These are phyloP conservation scores for Hypoxylon sp. DNA, from an alignment of 2,329 filamentous ascomycete genomes.

Conservation along the genomic window DNA sequence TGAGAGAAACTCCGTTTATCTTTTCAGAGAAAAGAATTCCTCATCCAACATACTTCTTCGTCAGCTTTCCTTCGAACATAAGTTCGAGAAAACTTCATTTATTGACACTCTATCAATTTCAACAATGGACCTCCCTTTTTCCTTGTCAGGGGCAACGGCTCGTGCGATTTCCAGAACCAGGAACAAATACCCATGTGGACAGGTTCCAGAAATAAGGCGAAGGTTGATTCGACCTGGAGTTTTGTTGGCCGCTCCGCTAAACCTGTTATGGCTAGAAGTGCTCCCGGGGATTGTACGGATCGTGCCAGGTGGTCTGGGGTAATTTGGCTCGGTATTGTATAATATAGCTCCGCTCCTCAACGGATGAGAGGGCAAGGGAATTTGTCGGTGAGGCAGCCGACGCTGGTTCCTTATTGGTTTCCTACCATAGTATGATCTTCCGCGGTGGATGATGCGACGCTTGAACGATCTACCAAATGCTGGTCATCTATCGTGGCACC, in stretches of 20 bases:
- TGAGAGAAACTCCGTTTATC: constrained; percentile 27
- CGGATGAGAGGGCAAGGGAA: constrained; percentile 36
- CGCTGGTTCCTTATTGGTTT: constrained; percentile 33
- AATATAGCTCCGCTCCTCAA: constrained; percentile 36
- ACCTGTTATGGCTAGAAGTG: constrained; percentile 23
- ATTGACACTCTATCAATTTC: neutral
- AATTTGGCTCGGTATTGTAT: constrained; percentile 24
- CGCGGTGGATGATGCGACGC: constrained; percentile 16
- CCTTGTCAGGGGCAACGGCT: constrained; percentile 13
- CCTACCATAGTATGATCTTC: constrained; percentile 6
- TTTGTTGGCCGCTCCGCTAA: constrained; percentile 38
- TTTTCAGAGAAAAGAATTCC: neutral
- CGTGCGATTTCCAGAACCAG: constrained; percentile 23
- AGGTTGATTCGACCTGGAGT: constrained; percentile 34
- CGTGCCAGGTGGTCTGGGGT: constrained; percentile 38
- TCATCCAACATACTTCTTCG: constrained; percentile 5
- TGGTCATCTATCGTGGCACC: constrained; percentile 21
- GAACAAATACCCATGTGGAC: constrained; percentile 32
- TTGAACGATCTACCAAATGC: constrained; percentile 35
- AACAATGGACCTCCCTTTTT: constrained; percentile 12
- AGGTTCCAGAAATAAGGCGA: constrained; percentile 28
- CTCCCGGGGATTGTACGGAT: constrained; percentile 30
- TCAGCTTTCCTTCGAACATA: neutral
- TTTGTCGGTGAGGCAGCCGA: constrained; percentile 36
- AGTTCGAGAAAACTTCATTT: neutral